phyloP scores from a whole-genome alignment of 1,139 yeast genomes.

The Candida anutae region DNA sequence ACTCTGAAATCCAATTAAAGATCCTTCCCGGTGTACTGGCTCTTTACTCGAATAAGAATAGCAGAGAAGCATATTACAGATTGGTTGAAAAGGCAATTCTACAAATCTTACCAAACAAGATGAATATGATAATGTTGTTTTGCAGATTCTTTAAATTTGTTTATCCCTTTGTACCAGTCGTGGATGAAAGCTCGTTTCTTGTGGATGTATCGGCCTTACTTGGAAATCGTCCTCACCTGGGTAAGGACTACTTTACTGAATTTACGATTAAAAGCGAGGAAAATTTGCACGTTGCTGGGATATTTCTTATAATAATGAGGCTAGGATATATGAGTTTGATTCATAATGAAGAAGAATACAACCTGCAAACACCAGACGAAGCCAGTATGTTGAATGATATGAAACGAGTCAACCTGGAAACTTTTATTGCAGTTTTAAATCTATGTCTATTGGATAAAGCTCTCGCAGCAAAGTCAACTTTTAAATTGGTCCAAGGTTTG shows the following conservation, averaged over 20 bases:
- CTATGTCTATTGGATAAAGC: conserved; percentile 27
- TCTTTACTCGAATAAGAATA: conserved; percentile 10
- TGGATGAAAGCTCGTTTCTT: conserved; percentile 23
- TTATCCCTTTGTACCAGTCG: conserved; percentile 30
- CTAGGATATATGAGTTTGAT: conserved; percentile 35
- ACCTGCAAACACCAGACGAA: conserved; percentile 24
- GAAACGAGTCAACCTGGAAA: conserved; percentile 16
- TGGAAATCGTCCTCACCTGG: conserved; percentile 19
- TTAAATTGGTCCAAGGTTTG: conserved; percentile 38
- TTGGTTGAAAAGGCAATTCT: conserved; percentile 23
- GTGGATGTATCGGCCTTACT: conserved; percentile 21
- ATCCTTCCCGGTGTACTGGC: conserved; percentile 17
- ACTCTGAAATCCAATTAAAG: too few species aligned
- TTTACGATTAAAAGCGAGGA: conserved; percentile 23
- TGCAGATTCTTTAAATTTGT: conserved; percentile 34
- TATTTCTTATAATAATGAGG: conserved; percentile 23
- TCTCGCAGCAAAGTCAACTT: conserved; percentile 22
- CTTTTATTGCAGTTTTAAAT: conserved; percentile 18
- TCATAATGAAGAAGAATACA: conserved; percentile 26
- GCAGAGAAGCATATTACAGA: conserved; percentile 19
- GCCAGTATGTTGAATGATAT: conserved; percentile 17
- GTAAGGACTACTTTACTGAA: conserved; percentile 13
- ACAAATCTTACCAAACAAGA: conserved; percentile 24
- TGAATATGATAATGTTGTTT: conserved; percentile 21
- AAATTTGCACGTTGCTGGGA: conserved; percentile 26